These are phyloP conservation scores for Leishmania lainsoni DNA, from an alignment of 208 protist species.

Conservation along the genomic window DNA sequence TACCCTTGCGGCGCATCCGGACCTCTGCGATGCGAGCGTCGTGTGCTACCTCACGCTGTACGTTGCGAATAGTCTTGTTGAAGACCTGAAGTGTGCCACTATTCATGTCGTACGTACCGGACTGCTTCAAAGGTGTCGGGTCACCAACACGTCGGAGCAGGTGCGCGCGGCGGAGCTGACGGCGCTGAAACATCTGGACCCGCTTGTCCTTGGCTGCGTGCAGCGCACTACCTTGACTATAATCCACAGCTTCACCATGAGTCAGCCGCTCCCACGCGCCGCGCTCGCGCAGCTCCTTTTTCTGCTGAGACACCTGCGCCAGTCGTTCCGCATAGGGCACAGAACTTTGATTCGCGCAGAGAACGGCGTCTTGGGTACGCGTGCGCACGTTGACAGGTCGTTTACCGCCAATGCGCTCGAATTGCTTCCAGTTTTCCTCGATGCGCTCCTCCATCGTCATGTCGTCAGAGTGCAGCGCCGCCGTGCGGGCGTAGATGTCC, in stretches of 20 bases:
- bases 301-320: conserved; percentile 50
- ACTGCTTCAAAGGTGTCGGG: conserved; percentile 85
- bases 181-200: conserved; percentile 62
- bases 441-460: conserved; percentile 91
- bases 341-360: conserved; percentile 56
- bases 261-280: conserved; percentile 70
- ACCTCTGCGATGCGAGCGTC: conserved; percentile 65
- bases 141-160: conserved; percentile 78
- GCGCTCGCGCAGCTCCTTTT: conserved; percentile 61
- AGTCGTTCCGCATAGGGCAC: conserved; percentile 75
- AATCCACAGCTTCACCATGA: conserved; percentile 81
- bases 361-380: conserved; percentile 28
- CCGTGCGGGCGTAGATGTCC: conserved; percentile 80
- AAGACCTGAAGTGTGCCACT: conserved; percentile 76
- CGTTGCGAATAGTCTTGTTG: conserved; percentile 84
- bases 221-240: conserved; percentile 68
- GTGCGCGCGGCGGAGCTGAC: conserved; percentile 78
- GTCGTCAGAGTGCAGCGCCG: conserved; percentile 66
- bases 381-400: conserved; percentile 45
- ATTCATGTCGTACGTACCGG: conserved; percentile 67
- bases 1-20: conserved; percentile 53
- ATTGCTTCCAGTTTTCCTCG: conserved; percentile 80
- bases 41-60: conserved; percentile 72
- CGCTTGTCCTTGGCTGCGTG: conserved; percentile 79
- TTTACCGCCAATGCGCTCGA: conserved; percentile 81